Conservation (phyloP, 2,329 filamentous ascomycete species). For the Colletotrichum eleusines region DNA sequence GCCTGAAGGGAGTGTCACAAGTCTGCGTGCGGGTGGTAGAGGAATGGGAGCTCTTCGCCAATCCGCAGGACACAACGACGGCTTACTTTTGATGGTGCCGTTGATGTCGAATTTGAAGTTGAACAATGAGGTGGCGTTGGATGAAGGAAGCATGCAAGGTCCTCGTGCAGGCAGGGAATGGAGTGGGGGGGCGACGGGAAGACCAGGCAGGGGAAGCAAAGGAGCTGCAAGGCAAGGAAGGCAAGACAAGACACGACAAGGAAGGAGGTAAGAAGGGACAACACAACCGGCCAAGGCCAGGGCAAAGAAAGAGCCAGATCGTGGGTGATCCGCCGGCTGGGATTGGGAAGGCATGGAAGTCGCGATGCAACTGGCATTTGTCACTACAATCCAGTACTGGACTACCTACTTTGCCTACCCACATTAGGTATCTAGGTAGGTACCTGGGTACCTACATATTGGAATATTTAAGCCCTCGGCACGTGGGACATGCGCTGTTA, state of each 20-base stretch:
- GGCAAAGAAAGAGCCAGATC: background rate
- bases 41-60: background rate
- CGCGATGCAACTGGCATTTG: slow-evolving; percentile 25
- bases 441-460: too few relatives aligned
- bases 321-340: slow-evolving; percentile 10
- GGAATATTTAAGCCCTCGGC: too few relatives aligned
- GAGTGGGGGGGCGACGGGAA: slow-evolving; percentile 36
- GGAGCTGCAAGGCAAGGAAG: slow-evolving; percentile 14
- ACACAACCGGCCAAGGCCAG: background rate
- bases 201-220: slow-evolving; percentile 25
- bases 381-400: too few relatives aligned
- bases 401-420: too few relatives aligned
- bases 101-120: slow-evolving; percentile 9
- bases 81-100: background rate
- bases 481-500: slow-evolving; percentile 28
- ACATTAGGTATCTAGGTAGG: too few relatives aligned
- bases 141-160: slow-evolving; percentile 5
- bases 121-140: slow-evolving; percentile 23
- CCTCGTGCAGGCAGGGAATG: slow-evolving; percentile 20
- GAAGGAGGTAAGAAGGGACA: background rate
- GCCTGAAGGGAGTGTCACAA: background rate
- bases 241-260: slow-evolving; percentile 19
- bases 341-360: slow-evolving; percentile 20
- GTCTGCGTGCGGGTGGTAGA: background rate
- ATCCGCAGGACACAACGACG: background rate